Percentiles rank a stretch among this genome's conserved stretches.
Conservation (phyloP, 129 eudicot genomes). For the Pseudognaphalium luteoalbum region DNA sequence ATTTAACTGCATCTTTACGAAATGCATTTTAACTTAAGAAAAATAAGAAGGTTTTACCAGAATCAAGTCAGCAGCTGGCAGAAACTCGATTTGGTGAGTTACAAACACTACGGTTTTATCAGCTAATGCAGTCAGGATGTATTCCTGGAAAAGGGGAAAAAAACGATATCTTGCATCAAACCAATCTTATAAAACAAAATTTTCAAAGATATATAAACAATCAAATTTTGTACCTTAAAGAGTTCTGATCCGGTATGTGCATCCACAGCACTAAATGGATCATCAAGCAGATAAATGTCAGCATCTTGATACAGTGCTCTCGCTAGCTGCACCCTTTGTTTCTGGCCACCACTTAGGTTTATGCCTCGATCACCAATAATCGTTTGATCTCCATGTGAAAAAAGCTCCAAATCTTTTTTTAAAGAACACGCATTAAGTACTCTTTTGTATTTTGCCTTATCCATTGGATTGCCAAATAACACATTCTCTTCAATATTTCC, state of each 20-base stretch:
- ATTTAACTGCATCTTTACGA: background rate
- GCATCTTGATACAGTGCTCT: conserved; percentile 98
- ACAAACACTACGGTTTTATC: conserved; percentile 87
- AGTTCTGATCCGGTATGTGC: conserved; percentile 90
- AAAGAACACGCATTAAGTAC: conserved; percentile 75
- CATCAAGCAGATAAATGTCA: conserved; percentile 93
- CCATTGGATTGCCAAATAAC: conserved; percentile 89
- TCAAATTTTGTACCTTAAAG: conserved; percentile 51
- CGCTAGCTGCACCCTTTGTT: conserved; percentile 97
- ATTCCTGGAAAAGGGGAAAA: conserved; percentile 54
- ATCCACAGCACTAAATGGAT: conserved; percentile 97
- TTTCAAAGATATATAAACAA: background rate
- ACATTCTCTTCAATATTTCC: conserved; percentile 90
- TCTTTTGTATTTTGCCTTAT: conserved; percentile 75
- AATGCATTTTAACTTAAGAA: background rate
- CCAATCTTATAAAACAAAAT: background rate
- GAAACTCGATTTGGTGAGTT: conserved; percentile 94
- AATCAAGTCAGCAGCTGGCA: conserved; percentile 86
- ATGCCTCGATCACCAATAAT: conserved; percentile 95
- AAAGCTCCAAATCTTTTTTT: conserved; percentile 77
- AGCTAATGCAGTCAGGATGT: conserved; percentile 82
- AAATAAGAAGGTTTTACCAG: conserved; percentile 49
- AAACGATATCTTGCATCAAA: conserved; percentile 18
- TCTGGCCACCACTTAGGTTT: conserved; percentile 97
- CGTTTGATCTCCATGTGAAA: conserved; percentile 92